A percentile compares a stretch with the other conserved stretches of the same genome.
Evolutionary conservation across 768 basidiomycete genomes (phyloP).

Genomic region (Boletus vermiculosoides): DNA sequence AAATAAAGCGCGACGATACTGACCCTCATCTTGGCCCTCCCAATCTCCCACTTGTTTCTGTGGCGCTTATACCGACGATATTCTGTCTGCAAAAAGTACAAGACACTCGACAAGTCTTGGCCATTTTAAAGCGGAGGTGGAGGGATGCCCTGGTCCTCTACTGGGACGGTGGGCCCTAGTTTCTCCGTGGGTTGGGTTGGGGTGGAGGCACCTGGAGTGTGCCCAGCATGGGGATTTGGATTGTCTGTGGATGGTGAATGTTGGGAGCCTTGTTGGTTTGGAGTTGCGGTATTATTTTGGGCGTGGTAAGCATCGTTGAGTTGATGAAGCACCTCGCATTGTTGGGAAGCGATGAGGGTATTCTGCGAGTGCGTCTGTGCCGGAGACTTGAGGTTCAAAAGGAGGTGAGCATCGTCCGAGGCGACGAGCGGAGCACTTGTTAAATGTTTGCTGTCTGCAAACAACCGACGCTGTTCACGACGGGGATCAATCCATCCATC

Average conservation of each 20-base stretch:
- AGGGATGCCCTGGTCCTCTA: constrained; percentile 59
- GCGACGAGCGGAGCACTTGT: constrained; percentile 20
- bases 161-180: constrained; percentile 47
- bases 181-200: constrained; percentile 37
- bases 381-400: constrained; percentile 33
- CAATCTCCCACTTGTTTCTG: constrained; percentile 99
- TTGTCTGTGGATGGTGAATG: constrained; percentile 41
- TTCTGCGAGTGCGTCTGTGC: constrained; percentile 20
- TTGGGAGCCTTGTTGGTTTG: constrained; percentile 28
- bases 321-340: no score
- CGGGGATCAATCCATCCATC: no score
- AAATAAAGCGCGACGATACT: constrained; percentile 34
- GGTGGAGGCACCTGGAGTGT: constrained; percentile 63
- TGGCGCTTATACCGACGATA: constrained; percentile 98
- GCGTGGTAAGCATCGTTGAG: no score
- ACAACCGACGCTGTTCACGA: constrained; percentile 28
- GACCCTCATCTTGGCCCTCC: constrained; percentile 98
- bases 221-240: constrained; percentile 70
- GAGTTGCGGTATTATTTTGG: no score
- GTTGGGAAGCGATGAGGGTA: no score
- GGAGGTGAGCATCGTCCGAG: constrained; percentile 35
- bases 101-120: constrained; percentile 88
- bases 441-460: constrained; percentile 31
- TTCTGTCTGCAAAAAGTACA: constrained; percentile 98
- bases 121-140: constrained; percentile 81